These are phyloP conservation scores for Arthrobotrys sinensis DNA, from an alignment of 2,329 filamentous ascomycete species.

Conservation along the genomic window DNA sequence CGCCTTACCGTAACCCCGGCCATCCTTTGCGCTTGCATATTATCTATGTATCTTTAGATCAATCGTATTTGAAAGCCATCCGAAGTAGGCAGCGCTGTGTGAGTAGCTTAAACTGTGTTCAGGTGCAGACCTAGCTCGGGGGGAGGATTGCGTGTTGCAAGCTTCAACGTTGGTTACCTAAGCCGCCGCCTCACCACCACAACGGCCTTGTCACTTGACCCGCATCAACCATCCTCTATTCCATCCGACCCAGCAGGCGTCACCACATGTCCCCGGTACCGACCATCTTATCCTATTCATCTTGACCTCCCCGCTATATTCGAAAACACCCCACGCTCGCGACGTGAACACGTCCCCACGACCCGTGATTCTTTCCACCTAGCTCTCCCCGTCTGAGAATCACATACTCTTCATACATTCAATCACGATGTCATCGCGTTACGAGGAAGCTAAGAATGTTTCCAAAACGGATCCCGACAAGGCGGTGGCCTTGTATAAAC, in stretches of 20 bases:
- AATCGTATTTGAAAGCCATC: too few relatives aligned
- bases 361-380: slow-evolving; percentile 29
- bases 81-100: too few relatives aligned
- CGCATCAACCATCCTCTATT: slow-evolving; percentile 10
- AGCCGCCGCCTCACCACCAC: slow-evolving; percentile 11
- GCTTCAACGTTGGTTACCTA: slow-evolving; percentile 31
- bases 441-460: slow-evolving; percentile 90
- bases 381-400: slow-evolving; percentile 9
- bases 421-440: slow-evolving; percentile 72
- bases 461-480: slow-evolving; percentile 84
- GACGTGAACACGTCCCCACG: slow-evolving; percentile 38
- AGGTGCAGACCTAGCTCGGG: neutral
- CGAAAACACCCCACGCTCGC: slow-evolving; percentile 5
- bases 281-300: neutral
- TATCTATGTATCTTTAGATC: too few relatives aligned
- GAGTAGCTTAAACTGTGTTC: neutral
- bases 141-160: slow-evolving; percentile 31
- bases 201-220: slow-evolving; percentile 21
- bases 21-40: too few relatives aligned
- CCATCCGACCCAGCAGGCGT: slow-evolving; percentile 3
- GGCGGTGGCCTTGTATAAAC: slow-evolving; percentile 89
- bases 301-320: neutral
- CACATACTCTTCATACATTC: slow-evolving; percentile 66
- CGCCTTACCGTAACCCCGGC: too few relatives aligned
- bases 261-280: slow-evolving; percentile 6